Percentiles rank a stretch among this genome's conserved stretches.
These are phyloP conservation scores for Nitzschia inconspicua DNA, from an alignment of 108 stramenopile genomes.

Conservation along the genomic window DNA sequence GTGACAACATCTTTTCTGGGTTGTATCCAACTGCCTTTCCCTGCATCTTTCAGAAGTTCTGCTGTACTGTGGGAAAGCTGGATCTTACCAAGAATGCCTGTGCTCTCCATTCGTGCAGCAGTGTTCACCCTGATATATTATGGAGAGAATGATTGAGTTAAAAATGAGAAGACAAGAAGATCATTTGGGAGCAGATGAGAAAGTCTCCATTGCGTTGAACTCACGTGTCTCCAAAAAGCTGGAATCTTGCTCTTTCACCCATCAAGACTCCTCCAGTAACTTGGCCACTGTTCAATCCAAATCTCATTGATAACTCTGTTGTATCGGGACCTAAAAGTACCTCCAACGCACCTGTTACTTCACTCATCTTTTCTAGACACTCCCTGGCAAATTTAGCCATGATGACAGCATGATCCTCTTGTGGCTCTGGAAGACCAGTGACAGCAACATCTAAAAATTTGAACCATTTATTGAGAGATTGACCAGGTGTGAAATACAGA, in stretches of 20 bases:
- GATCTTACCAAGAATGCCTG: conserved; percentile 15
- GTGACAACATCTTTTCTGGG: conserved; percentile 13
- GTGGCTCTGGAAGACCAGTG: conserved; percentile 10
- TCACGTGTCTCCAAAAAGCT: conserved; percentile 63
- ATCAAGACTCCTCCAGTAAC: conserved; percentile 26
- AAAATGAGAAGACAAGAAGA: too few relatives aligned
- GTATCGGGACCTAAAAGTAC: conserved; percentile 23
- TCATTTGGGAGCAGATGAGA: too few relatives aligned
- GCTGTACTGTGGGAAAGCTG: conserved; percentile 33
- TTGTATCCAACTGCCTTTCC: conserved; percentile 20
- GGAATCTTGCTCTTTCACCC: conserved; percentile 49
- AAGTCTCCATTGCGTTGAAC: too few relatives aligned
- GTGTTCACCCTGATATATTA: conserved; percentile 43
- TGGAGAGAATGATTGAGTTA: too few relatives aligned
- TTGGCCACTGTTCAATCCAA: conserved; percentile 22
- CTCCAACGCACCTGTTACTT: conserved; percentile 1
- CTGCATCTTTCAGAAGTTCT: conserved; percentile 5
- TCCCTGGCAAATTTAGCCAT: conserved; percentile 25
- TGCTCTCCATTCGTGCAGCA: conserved; percentile 44
- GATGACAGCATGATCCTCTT: conserved; percentile 13
- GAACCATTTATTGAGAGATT: too few relatives aligned
- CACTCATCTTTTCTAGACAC: conserved; percentile 1
- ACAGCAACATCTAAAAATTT: too few relatives aligned
- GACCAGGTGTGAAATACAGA: too few relatives aligned
- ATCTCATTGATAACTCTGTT: conserved; percentile 30